phyloP scores from a whole-genome alignment of 1,284 basidiomycete genomes.

The Marasmius tenuissimus region DNA sequence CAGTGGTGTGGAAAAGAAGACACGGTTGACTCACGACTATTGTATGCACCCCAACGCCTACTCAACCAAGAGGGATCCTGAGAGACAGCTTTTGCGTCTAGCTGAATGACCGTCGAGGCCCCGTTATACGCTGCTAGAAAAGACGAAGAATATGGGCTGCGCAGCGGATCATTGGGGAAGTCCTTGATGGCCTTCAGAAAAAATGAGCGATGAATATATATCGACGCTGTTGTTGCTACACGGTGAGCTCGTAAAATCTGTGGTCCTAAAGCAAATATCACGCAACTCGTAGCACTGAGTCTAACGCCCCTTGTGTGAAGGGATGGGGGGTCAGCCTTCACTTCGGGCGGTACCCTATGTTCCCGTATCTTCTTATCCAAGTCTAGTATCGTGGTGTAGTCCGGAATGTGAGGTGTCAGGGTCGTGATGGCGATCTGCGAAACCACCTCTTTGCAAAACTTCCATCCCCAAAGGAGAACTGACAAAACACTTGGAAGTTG shows the following conservation, averaged over 20 bases:
- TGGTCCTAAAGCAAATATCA: neutral
- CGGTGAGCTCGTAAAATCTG: constrained; percentile 38
- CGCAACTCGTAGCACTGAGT: neutral
- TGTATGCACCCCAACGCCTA: constrained; percentile 5
- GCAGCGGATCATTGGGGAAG: constrained; percentile 34
- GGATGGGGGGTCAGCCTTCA: constrained; percentile 2
- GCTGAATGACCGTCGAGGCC: constrained; percentile 38
- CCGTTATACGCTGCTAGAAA: constrained; percentile 46
- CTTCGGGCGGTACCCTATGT: constrained; percentile 6
- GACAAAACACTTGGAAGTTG: neutral
- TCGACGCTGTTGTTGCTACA: constrained; percentile 32
- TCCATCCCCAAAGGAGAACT: constrained; percentile 1
- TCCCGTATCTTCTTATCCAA: constrained; percentile 15
- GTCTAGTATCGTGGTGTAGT: constrained; percentile 14
- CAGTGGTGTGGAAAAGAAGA: neutral
- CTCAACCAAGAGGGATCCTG: neutral
- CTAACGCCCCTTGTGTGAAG: neutral
- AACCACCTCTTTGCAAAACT: constrained; percentile 8
- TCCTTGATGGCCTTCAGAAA: constrained; percentile 48
- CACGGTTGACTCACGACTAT: constrained; percentile 1
- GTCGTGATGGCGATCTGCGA: constrained; percentile 10
- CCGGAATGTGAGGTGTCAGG: constrained; percentile 5
- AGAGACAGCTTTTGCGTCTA: constrained; percentile 2
- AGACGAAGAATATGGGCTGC: constrained; percentile 42
- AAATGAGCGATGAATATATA: constrained; percentile 48